Evolutionary conservation across 345 rosid genomes (phyloP), one percentile per base, ranked within the genome.

Genomic region (Kernera saxatilis): DNA sequence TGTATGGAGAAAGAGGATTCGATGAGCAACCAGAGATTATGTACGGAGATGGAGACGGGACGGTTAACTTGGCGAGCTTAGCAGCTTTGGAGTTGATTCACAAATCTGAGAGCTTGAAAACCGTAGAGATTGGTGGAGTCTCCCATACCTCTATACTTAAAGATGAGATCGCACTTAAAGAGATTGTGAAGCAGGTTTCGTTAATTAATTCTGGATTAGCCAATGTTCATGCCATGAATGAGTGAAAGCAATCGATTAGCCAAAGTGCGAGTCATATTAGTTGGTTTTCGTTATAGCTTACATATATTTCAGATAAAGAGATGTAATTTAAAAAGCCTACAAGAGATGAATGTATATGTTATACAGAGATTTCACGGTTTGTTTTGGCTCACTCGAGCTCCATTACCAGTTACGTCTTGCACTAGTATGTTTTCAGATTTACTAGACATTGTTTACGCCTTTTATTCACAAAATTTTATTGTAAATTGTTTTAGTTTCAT

Each of bases 1-100:
- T 80, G n/a, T 86, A 88, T 11, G 72, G 80, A 37, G 66, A 65
- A 45, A 52, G 74, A 61, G 88, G 92, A 19, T 93, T 89, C 7
- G 86, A 87, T 39, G 69, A 72, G 78, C 85, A 72, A 43, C 97
- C 97, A 8, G 72, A 84, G 46, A 74, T 85, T 53, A 78, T 76
- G 49, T 82, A 89, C 15, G 97, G 98, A 57, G 96, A 91, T 48
- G 94, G 94, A 52, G 97, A 93, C 23, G 98, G 98, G 22, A 93
- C 98, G 0, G 96, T 87, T 71, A 86, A 84, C 56, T 64, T 86
- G 82, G 84, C 44, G 50, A 93, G 98, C 70, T 71, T 89, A 76
- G 65, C 78, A 50, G 95, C 85, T 61, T 87, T 94, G 87, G 37
- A 29, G 50, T 25, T 60, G 66, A 15, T 60, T 33, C 36, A 79